Base-by-base conservation (phyloP, 345 rosid species). In the Noccaea bulbosa region DNA sequence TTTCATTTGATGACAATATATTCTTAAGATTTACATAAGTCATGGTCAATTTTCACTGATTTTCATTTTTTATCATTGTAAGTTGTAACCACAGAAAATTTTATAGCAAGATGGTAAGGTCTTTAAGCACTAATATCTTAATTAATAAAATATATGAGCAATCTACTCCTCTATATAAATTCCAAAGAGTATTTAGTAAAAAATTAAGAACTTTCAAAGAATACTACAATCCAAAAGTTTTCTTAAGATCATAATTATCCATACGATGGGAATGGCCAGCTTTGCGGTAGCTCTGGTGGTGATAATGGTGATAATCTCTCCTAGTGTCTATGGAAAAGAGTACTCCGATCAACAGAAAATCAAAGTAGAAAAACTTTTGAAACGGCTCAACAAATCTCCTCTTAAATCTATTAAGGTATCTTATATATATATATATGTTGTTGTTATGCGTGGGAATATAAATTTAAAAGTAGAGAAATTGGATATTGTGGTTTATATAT, bases 351-450 rank as follows among this genome's bases (percentile, higher is more conserved):
- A 40, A 10, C 51, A 0, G 2, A 46, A 69, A 45, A 12, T 35
- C 10, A 67, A 85, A 65, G 79, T 87, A 37, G 81, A 75, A 30
- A 83, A 68, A 60, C 83, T 78, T 45, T 35, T 35, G 45, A 64
- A 35, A 6, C 81, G 75, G 45, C 67, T 85, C 44, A 88, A 85
- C 77, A 88, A 88, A 75, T 82, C 87, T 33, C 76, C 88, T 32
- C 62, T 82, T 49, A 85, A 81, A 65, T 77, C 83, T 63, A 85
- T 85, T 67, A 65, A 80, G 87, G 93, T 85, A 53, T 37, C 2
- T 37, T 7, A 37, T 37, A 37, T 9, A 37, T 37, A 37, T 9
- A 37, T 7, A 2, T 27, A 37, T 1, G 2, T 35, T 5, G 8
- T 35, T 35, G 30, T 35, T 35, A 2, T 6, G 9, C 8, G 38